Conservation (phyloP, 495 filamentous ascomycete genomes). For the Penicillium nucicola region DNA sequence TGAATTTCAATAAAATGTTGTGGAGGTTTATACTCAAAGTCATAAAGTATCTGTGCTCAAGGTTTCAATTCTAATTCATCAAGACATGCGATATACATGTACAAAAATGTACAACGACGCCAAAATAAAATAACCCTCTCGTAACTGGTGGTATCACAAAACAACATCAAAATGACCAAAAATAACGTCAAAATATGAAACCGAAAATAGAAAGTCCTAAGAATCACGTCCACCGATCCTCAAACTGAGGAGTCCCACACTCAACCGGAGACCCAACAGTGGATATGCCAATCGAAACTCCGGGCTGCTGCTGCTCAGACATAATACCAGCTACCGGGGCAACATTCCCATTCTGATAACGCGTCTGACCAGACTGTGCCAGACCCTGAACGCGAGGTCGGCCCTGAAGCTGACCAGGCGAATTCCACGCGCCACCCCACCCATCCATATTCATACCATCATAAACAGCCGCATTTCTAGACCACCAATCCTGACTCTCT, state of each 20-base stretch:
- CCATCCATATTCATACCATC: conserved; percentile 42
- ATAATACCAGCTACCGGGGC: not conserved
- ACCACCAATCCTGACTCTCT: conserved; percentile 60
- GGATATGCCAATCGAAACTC: not conserved
- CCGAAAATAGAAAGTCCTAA: not conserved
- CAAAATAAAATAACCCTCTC: too few relatives aligned
- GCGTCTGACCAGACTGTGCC: not conserved
- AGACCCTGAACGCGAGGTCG: not conserved
- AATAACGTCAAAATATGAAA: too few relatives aligned
- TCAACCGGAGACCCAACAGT: not conserved
- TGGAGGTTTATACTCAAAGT: too few relatives aligned
- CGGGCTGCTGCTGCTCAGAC: conserved; percentile 11
- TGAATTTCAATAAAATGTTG: too few relatives aligned
- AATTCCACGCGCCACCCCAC: conserved; percentile 35
- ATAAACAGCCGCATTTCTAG: conserved; percentile 45
- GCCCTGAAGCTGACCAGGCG: not conserved
- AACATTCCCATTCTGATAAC: conserved; percentile 7
- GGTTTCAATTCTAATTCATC: too few relatives aligned
- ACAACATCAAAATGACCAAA: too few relatives aligned
- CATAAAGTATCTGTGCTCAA: too few relatives aligned
- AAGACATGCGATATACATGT: too few relatives aligned
- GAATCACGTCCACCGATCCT: conserved; percentile 13
- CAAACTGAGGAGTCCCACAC: conserved; percentile 5
- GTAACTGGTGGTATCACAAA: too few relatives aligned
- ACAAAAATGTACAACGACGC: too few relatives aligned